Evolutionary conservation across 345 rosid genomes (phyloP), one percentile per base, ranked within the genome.

Genomic region (Lepidium africanum): DNA sequence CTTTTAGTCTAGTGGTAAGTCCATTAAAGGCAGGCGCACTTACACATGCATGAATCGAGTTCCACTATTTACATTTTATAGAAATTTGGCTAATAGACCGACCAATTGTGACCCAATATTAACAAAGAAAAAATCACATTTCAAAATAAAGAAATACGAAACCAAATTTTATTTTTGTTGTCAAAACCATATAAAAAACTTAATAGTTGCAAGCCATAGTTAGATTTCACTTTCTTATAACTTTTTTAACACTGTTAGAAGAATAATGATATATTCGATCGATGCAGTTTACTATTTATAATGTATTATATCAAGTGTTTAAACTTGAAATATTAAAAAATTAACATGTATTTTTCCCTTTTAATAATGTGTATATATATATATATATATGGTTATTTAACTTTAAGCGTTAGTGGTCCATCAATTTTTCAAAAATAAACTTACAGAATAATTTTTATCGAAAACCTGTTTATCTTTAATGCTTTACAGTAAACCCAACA

Each of bases 401-500:
- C 25, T 60, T 10, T 10, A 68, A 41, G 3, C 48, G 16, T 27
- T 25, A 30, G 33, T 41, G 17, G 36, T 51, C 46, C 61, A 23
- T 40, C 42, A 8, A 6, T 47, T 13, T 58, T 59, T 6, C 33
- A 25, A 57, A 23, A 52, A 42, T 11, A 46, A 2, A 33, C 7
- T 42, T 53, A 36, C 55, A 43, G 42, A 23, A 35, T 43, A 63
- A 25, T 6, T 25, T 53, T 45, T 15, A 46, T 37, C 5, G 1
- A 63, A 72, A 63, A 33, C 1, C 1, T 25, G 40, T 45, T 63
- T 30, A 37, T 64, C 35, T 64, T 64, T 56, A 56, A 39, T 64
- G 52, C 59, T 72, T 72, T 56, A 48, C 36, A 27, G 38, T 55
- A 63, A 63, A 72, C 51, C 51, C 57, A 72, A 71, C 51, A 63